Base-by-base conservation (phyloP, 768 basidiomycete species). In the Amanita pallidorosea region DNA sequence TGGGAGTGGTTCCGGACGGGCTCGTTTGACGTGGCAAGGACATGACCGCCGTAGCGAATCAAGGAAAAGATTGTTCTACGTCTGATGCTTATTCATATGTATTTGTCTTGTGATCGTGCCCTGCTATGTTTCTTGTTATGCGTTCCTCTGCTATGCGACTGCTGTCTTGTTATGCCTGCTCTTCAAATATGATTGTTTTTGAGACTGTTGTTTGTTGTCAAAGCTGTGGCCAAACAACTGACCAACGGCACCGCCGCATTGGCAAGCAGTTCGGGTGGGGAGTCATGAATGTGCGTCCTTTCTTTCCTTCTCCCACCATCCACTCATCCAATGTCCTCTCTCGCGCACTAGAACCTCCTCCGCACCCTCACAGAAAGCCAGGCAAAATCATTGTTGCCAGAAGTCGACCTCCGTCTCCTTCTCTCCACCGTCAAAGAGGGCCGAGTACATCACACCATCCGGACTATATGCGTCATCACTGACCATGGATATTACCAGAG, bases 351-450 rank as follows among this genome's bases (percentile, higher is more conserved):
- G 93, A 91, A 95, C 70, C 85, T 96, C 65, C 77, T 95, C 44
- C 79, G 85, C 70, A 88, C 88, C 48, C 78, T 96, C 62, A 85
- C 89, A 37, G 80, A 81, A 64, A 83, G 83, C 64, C 81, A 81
- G 57, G 74, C 81, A 61, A 82, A 79, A 66, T 67, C 79, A 54
- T 67, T 70, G 47, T 65, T 75, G 47, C 72, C 76, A 45, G 78
- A 83, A 57, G 71, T 76, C 52, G 88, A 92, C 70, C 81, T 96
- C 57, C 84, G 81, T 63, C 75, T 85, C 55, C 76, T 96, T 42
- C 70, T 96, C 57, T 81, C 79, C 56, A 80, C 85, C 59, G 88
- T 95, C 60, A 92, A 88, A 74, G 88, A 91, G 60, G 80, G 77
- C 61, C 81, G 91, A 69, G 93, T 94, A 68, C 66, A 89, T 77